Evolutionary conservation across 2,329 filamentous ascomycete species (phyloP).

Genomic region (Epichloe uncinata): DNA sequence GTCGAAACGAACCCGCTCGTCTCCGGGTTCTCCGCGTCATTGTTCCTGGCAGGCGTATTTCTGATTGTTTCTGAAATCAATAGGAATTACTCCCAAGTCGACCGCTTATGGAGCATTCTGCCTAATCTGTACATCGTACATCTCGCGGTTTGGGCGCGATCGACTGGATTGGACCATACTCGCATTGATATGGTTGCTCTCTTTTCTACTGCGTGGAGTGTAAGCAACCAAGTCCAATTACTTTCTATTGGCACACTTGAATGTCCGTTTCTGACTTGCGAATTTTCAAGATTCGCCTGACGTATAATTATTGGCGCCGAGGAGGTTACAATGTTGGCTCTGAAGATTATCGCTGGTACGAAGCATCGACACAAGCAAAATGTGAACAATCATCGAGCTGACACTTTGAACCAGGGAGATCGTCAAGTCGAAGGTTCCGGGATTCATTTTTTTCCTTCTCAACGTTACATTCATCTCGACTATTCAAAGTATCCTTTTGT

Average conservation of each 20-base stretch:
- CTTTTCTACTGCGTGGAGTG: conserved; percentile 67
- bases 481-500: conserved; percentile 70
- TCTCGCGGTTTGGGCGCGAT: conserved; percentile 68
- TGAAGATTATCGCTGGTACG: conserved; percentile 82
- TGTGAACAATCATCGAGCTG: neutral
- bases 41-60: conserved; percentile 59
- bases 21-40: conserved; percentile 55
- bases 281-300: conserved; percentile 52
- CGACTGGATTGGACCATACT: conserved; percentile 55
- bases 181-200: conserved; percentile 60
- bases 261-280: neutral
- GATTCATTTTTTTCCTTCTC: conserved; percentile 63
- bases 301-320: conserved; percentile 93
- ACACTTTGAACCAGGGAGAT: conserved; percentile 41
- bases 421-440: conserved; percentile 51
- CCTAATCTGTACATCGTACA: conserved; percentile 80
- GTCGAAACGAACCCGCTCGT: conserved; percentile 76
- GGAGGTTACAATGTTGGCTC: conserved; percentile 81
- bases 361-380: neutral
- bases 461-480: conserved; percentile 85
- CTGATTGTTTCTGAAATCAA: conserved; percentile 72
- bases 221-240: conserved; percentile 28
- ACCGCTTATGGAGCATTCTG: conserved; percentile 81
- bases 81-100: conserved; percentile 92
- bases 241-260: neutral